These are phyloP conservation scores for Bassia scoparia DNA, from an alignment of 148 eudicot species.

Conservation along the genomic window DNA sequence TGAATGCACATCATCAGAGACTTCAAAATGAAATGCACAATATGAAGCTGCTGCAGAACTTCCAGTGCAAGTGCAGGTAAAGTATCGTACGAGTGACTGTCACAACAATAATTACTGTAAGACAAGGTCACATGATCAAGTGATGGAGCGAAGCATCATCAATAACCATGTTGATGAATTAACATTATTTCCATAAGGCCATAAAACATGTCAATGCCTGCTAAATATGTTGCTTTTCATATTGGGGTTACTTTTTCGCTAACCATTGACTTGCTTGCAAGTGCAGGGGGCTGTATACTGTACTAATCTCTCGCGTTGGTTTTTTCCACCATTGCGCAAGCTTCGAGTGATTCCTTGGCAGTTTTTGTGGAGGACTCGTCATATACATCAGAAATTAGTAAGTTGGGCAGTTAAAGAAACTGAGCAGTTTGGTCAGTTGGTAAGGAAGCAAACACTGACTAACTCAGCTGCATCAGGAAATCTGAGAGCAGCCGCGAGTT, in stretches of 20 bases:
- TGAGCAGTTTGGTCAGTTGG: slow-evolving; percentile 44
- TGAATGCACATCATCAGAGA: slow-evolving; percentile 63
- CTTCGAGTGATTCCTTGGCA: slow-evolving; percentile 63
- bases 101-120: neutral
- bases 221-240: too few relatives aligned
- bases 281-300: slow-evolving; percentile 37
- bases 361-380: slow-evolving; percentile 74
- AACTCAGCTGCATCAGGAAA: slow-evolving; percentile 72
- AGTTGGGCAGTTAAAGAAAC: slow-evolving; percentile 81
- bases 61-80: slow-evolving; percentile 18
- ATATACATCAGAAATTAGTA: slow-evolving; percentile 73
- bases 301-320: slow-evolving; percentile 60
- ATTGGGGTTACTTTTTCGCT: too few relatives aligned
- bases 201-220: too few relatives aligned
- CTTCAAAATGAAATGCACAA: slow-evolving; percentile 38
- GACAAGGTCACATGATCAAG: too few relatives aligned
- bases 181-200: too few relatives aligned
- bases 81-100: neutral
- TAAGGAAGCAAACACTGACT: slow-evolving; percentile 54
- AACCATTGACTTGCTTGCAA: neutral
- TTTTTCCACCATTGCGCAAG: slow-evolving; percentile 85
- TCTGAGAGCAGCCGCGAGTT: slow-evolving; percentile 58
- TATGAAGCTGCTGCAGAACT: slow-evolving; percentile 36
- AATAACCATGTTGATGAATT: too few relatives aligned
- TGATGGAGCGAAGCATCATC: too few relatives aligned